Evolutionary conservation across 495 filamentous ascomycete genomes (phyloP).

Genomic region (Aspergillus hancockii): DNA sequence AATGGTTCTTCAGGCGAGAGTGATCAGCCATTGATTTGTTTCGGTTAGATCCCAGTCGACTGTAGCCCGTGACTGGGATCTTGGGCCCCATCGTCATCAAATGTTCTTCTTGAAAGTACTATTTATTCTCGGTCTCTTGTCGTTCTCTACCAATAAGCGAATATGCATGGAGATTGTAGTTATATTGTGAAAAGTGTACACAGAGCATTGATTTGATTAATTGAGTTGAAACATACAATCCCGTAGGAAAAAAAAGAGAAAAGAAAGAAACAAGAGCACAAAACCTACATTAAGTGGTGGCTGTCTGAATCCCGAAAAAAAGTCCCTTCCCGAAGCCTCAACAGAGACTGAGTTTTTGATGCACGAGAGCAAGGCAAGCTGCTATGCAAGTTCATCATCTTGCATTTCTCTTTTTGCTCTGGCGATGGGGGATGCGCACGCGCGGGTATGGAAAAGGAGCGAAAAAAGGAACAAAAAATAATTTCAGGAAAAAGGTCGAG

Average conservation of each 20-base stretch:
- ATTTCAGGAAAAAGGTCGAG: constrained; percentile 13
- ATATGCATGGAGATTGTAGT: neutral
- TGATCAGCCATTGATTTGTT: constrained; percentile 21
- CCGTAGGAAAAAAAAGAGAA: neutral
- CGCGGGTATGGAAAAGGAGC: neutral
- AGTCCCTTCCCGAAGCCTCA: neutral
- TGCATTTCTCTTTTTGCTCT: constrained; percentile 7
- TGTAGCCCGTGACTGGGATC: constrained; percentile 19
- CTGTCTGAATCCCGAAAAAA: constrained; percentile 4
- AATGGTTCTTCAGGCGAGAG: constrained; percentile 8
- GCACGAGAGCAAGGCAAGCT: constrained; percentile 12
- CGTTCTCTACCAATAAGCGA: neutral
- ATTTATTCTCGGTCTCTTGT: neutral
- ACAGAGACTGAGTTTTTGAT: constrained; percentile 6
- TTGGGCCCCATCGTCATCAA: constrained; percentile 4
- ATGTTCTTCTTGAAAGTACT: neutral
- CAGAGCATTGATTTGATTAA: neutral
- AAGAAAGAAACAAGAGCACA: neutral
- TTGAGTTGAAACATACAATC: neutral
- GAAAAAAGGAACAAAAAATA: constrained; percentile 1
- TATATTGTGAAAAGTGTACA: neutral
- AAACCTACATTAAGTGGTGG: neutral
- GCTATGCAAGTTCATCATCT: constrained; percentile 9
- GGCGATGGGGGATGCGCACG: constrained; percentile 6
- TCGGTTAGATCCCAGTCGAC: constrained; percentile 18